Base-by-base conservation (phyloP, 495 filamentous ascomycete genomes). In the Terfezia boudieri region DNA sequence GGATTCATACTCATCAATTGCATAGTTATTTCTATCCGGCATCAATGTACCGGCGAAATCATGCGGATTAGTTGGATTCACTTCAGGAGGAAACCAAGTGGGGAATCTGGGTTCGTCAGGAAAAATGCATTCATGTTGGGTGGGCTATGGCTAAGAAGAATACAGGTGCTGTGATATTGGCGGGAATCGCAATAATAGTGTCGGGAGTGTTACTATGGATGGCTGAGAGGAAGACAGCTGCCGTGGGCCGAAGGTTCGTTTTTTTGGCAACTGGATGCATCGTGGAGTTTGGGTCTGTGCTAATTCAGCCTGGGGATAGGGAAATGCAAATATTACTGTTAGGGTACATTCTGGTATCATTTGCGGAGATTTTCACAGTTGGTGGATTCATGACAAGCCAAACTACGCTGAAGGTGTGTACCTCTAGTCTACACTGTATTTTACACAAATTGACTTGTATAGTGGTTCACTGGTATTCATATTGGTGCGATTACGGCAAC, bases 351-450 rank as follows among this genome's bases (percentile, higher is more conserved):
- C 70, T 99, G 36, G 78, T 96, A 57, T 77, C 82, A 63, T 86
- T 99, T 60, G 92, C 86, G 66, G 90, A 99, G 65, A 94, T 99
- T 60, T 94, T 99, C 68, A 84, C 84, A 2, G 78, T 95, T 26
- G 90, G 90, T 55, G 82, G 81, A 51, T 87, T 99, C 43, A 32
- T 65, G 23, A 60, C 37, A 16, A 56, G 58, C 51, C 36, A 55
- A 17, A 55, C 37, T 14, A 36, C n/a, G 52, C 41, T 54, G 20
- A 20, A 11, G 36, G 12, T 36, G 5, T 17, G 12, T 16, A 54
- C 17, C 8, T 32, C 26, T 5, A 0, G 4, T 32, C 26, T 32
- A 1, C 52, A 14, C 32, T 14, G 32, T 22, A 11, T 48, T 41
- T 43, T 55, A 38, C 2, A 9, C 12, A 37, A 9, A 16, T 52